These are phyloP conservation scores for Melanopsichium pennsylvanicum DNA, from an alignment of 1,284 basidiomycete genomes.

Conservation along the genomic window DNA sequence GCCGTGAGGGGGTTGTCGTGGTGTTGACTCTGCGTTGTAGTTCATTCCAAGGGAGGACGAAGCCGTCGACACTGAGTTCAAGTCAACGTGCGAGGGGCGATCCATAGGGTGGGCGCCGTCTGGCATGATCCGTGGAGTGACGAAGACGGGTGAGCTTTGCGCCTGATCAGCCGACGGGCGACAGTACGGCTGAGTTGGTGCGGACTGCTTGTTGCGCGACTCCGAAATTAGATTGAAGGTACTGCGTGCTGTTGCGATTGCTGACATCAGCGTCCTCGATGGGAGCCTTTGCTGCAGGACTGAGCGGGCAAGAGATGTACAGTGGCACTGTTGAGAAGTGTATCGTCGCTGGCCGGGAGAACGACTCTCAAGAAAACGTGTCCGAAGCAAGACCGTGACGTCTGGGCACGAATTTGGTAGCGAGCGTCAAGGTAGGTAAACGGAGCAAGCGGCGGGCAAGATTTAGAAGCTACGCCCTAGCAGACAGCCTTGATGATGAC, in stretches of 20 bases:
- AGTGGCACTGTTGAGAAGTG: background rate
- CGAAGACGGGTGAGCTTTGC: background rate
- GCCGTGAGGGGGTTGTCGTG: slow-evolving; percentile 13
- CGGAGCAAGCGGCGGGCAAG: slow-evolving; percentile 3
- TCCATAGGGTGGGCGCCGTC: slow-evolving; percentile 17
- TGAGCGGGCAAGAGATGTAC: background rate
- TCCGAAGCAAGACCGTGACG: background rate
- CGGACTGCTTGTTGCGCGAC: background rate
- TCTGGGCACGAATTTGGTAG: background rate
- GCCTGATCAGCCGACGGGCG: background rate
- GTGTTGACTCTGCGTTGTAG: slow-evolving; percentile 7
- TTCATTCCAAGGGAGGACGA: slow-evolving; percentile 9
- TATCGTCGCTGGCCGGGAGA: background rate
- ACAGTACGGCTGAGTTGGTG: background rate
- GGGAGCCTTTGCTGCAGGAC: background rate
- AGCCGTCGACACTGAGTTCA: slow-evolving; percentile 3
- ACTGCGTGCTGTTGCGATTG: background rate
- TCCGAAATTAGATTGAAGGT: background rate
- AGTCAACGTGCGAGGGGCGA: slow-evolving; percentile 7
- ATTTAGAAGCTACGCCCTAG: background rate
- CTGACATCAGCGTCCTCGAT: slow-evolving; percentile 8
- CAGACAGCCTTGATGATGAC: background rate
- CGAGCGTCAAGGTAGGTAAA: background rate
- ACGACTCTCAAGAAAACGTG: background rate
- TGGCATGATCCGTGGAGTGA: slow-evolving; percentile 24